Conservation (phyloP, 208 protist genomes). For the Acanthamoeba lugdunensis region DNA sequence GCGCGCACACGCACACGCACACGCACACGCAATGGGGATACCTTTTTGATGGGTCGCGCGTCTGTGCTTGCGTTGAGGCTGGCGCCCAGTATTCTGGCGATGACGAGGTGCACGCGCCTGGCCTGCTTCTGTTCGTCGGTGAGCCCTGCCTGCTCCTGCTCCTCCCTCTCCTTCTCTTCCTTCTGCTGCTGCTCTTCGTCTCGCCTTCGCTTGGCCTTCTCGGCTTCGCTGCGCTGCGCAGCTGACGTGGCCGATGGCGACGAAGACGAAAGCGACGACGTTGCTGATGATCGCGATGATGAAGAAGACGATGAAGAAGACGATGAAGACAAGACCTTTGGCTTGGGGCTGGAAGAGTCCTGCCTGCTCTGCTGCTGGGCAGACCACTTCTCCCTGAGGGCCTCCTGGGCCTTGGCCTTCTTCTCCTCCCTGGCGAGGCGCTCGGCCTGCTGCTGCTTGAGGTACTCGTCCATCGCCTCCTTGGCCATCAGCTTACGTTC, state of each 20-base stretch:
- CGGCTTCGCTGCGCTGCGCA: background rate
- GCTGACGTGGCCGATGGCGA: background rate
- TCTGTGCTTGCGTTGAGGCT: background rate
- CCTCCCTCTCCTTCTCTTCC: background rate
- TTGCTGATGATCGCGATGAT: background rate
- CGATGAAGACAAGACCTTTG: background rate
- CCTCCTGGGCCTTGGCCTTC: constrained; percentile 18
- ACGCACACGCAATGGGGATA: background rate
- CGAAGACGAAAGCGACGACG: background rate
- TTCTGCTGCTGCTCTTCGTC: background rate
- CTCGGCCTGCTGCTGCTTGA: constrained; percentile 29
- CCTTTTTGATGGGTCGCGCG: background rate
- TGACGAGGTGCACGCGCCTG: background rate
- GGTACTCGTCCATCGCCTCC: constrained; percentile 57
- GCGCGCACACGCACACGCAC: too few relatives aligned
- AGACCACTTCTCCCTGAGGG: background rate
- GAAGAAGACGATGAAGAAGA: background rate
- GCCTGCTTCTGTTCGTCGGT: background rate
- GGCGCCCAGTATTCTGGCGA: background rate
- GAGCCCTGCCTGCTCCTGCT: background rate
- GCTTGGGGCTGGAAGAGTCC: background rate
- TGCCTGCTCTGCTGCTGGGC: constrained; percentile 16
- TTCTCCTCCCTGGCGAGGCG: background rate
- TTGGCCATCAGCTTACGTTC: constrained; percentile 16
- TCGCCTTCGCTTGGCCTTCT: background rate